Evolutionary conservation across 495 filamentous ascomycete species (phyloP).

Genomic region (Tuber brumale): DNA sequence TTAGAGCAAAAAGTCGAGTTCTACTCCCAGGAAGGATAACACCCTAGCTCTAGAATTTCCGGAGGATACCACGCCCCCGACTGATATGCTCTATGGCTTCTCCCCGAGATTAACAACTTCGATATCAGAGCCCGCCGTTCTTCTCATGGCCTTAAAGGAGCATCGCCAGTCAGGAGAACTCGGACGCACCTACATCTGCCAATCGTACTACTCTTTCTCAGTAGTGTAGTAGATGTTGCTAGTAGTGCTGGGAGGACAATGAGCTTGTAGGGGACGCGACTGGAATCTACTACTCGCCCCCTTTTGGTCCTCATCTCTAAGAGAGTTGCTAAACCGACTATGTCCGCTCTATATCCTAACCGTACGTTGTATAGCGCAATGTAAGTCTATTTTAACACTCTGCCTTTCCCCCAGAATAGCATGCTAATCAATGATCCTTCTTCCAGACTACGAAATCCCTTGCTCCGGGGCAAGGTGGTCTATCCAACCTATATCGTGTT

Average conservation of each 20-base stretch:
- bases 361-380: not conserved
- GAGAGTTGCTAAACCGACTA: constrained; percentile 9
- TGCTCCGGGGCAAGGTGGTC: constrained; percentile 1
- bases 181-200: not conserved
- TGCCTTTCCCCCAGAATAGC: no score
- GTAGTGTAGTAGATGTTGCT: not conserved
- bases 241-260: not conserved
- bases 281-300: constrained; percentile 7
- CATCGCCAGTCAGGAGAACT: not conserved
- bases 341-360: constrained; percentile 9
- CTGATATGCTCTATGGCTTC: not conserved
- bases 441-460: not conserved
- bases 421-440: not conserved
- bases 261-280: not conserved
- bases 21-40: constrained; percentile 3
- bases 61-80: not conserved
- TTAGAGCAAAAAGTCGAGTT: constrained; percentile 10
- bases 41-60: not conserved
- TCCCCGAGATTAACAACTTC: not conserved
- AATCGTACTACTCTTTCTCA: constrained; percentile 7
- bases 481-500: constrained; percentile 13
- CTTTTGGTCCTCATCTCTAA: not conserved
- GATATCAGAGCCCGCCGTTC: not conserved
- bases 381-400: not conserved
- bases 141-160: constrained; percentile 1